These are phyloP conservation scores for Alternaria sp. DNA, from an alignment of 2,329 filamentous ascomycete genomes.

Conservation along the genomic window DNA sequence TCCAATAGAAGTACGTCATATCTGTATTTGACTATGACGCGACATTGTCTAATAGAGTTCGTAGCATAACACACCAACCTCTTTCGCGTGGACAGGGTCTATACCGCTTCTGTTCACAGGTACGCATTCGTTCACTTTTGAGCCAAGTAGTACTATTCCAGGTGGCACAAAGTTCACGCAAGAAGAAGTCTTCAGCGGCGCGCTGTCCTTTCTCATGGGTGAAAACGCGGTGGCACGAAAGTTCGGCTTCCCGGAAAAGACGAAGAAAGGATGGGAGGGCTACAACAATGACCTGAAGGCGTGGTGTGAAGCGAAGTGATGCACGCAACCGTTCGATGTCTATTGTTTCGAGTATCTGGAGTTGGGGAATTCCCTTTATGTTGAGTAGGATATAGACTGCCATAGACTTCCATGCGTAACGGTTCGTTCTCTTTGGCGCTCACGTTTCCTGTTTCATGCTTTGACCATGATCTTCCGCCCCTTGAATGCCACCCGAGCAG, in stretches of 20 bases:
- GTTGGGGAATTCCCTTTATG: neutral
- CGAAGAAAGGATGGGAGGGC: constrained; percentile 12
- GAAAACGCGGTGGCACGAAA: constrained; percentile 11
- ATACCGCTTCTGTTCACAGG: constrained; percentile 26
- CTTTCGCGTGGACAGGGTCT: constrained; percentile 21
- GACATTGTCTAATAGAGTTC: neutral
- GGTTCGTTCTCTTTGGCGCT: neutral
- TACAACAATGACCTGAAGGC: constrained; percentile 22
- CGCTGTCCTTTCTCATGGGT: constrained; percentile 22
- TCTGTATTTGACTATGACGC: neutral
- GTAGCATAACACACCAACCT: constrained; percentile 14
- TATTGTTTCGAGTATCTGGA: neutral
- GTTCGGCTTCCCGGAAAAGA: constrained; percentile 19
- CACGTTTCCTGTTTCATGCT: constrained; percentile 17
- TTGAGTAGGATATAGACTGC: neutral
- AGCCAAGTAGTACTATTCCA: constrained; percentile 3
- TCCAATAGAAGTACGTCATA: constrained; percentile 7
- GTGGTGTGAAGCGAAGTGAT: constrained; percentile 15
- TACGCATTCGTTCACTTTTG: constrained; percentile 23
- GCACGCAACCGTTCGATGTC: neutral
- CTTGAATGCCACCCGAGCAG: constrained; percentile 31
- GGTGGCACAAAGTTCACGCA: constrained; percentile 28
- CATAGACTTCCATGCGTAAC: neutral
- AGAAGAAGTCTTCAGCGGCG: constrained; percentile 25
- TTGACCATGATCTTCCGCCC: constrained; percentile 36